Base-by-base conservation (phyloP, 2,329 filamentous ascomycete genomes). In the Penicillium fuscoglaucum region DNA sequence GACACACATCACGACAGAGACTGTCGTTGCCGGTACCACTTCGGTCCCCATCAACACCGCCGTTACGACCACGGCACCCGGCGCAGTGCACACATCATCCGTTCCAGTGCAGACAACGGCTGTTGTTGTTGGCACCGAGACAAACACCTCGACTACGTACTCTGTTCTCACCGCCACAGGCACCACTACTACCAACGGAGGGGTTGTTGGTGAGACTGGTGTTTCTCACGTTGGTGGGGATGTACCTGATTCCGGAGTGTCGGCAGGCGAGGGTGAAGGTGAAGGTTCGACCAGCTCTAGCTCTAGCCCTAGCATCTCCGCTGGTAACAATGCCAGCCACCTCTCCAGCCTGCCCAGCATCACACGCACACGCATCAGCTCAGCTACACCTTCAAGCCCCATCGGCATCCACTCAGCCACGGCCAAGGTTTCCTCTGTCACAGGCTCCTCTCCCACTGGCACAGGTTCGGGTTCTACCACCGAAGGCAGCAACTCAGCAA, bases 1-100 rank as follows among this genome's bases (percentile, higher is more conserved):
- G 4, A 64, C 58, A 21, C 58, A 54, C 3, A 21, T 59, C 21
- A 55, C 58, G 2, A 64, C 62, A 8, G 68, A 68, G 63, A 59
- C 62, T 24, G 24, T 55, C 15, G 63, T 68, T 53, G 65, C 63
- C 15, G 59, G 61, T 29, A 63, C 55, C 29, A 63, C 68, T 17
- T 28, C 21, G 3, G 28, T 57, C 13, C 43, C 43, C 1, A 46
- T 47, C 15, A 28, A 43, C 8, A 35, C 29, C 6, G 17, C 43
- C n/a, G 17, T 17, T 43, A 19, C 21, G 2, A 57, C 49, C 21
- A 57, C 43, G 1, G 43, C n/a, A 33, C 9, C 43, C 29, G 35
- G 26, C 7, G 40, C 19, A 3, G 41, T 21, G 15, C 33, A 47
- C 13, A 39, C n/a, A 28, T 28, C 44, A 6, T 26, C 48, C 5